A percentile compares a stretch with the other conserved stretches of the same genome.
These are phyloP conservation scores for Coleophoma eucalyptorum DNA, from an alignment of 2,329 filamentous ascomycete genomes.

Conservation along the genomic window DNA sequence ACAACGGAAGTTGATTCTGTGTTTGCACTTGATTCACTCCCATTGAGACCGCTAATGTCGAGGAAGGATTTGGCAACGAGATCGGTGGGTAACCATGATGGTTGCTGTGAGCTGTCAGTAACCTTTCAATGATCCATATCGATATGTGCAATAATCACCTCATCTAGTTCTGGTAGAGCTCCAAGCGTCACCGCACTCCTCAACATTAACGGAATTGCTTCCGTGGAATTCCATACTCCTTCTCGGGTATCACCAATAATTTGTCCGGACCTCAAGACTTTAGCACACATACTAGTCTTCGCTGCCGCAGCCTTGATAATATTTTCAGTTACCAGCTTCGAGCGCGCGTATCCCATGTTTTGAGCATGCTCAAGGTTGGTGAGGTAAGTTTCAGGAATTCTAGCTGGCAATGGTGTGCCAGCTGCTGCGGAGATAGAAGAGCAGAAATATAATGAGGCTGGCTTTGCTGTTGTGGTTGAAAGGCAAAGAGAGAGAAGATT, in stretches of 20 bases:
- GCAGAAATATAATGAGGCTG: conserved; percentile 31
- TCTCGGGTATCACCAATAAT: conserved; percentile 41
- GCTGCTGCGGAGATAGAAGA: conserved; percentile 32
- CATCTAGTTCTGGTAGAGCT: conserved; percentile 39
- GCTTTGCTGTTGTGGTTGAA: conserved; percentile 20
- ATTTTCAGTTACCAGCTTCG: conserved; percentile 44
- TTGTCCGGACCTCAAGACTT: conserved; percentile 45
- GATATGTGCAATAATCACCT: conserved; percentile 23
- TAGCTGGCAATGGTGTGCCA: conserved; percentile 23
- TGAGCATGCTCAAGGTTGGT: conserved; percentile 30
- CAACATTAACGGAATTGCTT: conserved; percentile 50
- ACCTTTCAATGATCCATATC: conserved; percentile 11
- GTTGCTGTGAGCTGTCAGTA: conserved; percentile 16
- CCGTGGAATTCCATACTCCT: conserved; percentile 48
- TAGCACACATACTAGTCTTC: conserved; percentile 25
- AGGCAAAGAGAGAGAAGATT: conserved; percentile 38
- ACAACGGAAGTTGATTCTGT: conserved; percentile 26
- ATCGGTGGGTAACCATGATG: conserved; percentile 43
- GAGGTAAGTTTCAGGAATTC: conserved; percentile 30
- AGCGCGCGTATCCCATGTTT: conserved; percentile 47
- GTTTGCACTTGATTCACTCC: neutral
- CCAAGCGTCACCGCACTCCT: conserved; percentile 39
- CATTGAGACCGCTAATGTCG: conserved; percentile 30
- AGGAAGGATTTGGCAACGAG: conserved; percentile 35
- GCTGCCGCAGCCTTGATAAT: conserved; percentile 32